Evolutionary conservation across 768 basidiomycete genomes (phyloP), one percentile per base, ranked within the genome.

Genomic region (Psilocybe subaeruginosa): DNA sequence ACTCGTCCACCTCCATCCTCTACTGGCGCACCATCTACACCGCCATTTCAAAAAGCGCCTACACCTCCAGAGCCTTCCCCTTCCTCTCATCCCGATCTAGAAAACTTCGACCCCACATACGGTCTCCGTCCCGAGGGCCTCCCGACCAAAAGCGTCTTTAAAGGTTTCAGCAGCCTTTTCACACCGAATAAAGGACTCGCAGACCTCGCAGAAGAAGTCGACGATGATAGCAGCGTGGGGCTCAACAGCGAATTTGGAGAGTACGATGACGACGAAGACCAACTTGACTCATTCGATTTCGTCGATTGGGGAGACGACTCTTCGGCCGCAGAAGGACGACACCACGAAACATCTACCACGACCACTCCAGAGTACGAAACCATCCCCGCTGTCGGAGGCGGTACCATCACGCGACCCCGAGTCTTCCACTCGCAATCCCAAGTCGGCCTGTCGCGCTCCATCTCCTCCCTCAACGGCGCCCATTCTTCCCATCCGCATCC

Each of bases 41-140:
- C 41, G 16, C 51, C 51, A 4, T 31, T 31, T 17, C 51, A 53
- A 35, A 53, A 53, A 53, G 63, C 73, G 3, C 65, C 64, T 17
- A 61, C 67, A 60, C 62, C 65, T 65, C 41, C 64, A 39, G 73
- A 68, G 60, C 67, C 70, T 17, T 66, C 56, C 48, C 66, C 72
- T 19, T 70, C 73, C 0, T 68, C 69, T 8, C 73, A 73, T 58
- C 70, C 69, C 33, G 78, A 79, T 53, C 68, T 95, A 33, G 95
- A 97, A 75, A 88, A 92, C 62, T 97, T 92, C 73, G 97, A 99
- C 69, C 97, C 95, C 0, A 98, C 97, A 0, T 98, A 99, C 70
- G 97, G 97, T 14, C 78, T 99, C 11, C 89, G 97, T 27, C 94
- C 95, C 0, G 96, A 98, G 69, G 92, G 93, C 1, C 79, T 97